Percentiles rank a stretch among this genome's conserved stretches.
Evolutionary conservation across 305 asterid genomes (phyloP).

Genomic region (Ilex paraguariensis): DNA sequence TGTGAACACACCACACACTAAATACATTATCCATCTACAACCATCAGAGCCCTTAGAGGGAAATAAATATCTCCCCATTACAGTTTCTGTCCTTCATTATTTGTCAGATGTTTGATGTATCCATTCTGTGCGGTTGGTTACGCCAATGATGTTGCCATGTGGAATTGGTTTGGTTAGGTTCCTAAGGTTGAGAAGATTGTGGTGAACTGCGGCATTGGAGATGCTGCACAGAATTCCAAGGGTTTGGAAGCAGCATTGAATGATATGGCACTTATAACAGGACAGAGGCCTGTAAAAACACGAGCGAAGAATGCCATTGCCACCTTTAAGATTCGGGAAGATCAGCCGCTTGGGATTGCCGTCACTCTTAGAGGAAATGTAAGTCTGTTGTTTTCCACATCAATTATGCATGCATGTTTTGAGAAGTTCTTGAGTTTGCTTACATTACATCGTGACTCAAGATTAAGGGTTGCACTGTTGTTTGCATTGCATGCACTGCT

Average conservation of each 20-base stretch:
- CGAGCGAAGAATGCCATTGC: slow-evolving; percentile 96
- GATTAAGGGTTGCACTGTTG: too few relatives aligned
- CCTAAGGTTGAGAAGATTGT: slow-evolving; percentile 86
- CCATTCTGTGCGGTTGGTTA: not conserved
- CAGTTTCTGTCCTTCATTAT: not conserved
- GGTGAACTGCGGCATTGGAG: slow-evolving; percentile 98
- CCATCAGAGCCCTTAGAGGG: too few relatives aligned
- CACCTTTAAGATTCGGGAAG: slow-evolving; percentile 82
- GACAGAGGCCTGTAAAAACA: slow-evolving; percentile 88
- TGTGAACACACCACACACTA: too few relatives aligned
- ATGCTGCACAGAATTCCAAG: slow-evolving; percentile 97
- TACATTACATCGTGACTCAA: not conserved
- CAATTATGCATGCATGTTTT: not conserved
- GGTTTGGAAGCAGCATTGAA: slow-evolving; percentile 93
- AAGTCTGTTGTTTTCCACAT: slow-evolving; percentile 15
- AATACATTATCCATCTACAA: too few relatives aligned
- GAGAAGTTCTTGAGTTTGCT: not conserved
- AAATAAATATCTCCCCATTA: not conserved
- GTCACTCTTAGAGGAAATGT: slow-evolving; percentile 87
- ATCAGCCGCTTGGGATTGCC: slow-evolving; percentile 86
- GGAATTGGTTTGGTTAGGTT: slow-evolving; percentile 39
- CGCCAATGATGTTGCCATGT: not conserved
- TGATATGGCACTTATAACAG: slow-evolving; percentile 84
- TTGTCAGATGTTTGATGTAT: too few relatives aligned
- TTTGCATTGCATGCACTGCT: too few relatives aligned